Conservation (phyloP, 192 early-diverging fungal genomes). For the Podila minutissima region DNA sequence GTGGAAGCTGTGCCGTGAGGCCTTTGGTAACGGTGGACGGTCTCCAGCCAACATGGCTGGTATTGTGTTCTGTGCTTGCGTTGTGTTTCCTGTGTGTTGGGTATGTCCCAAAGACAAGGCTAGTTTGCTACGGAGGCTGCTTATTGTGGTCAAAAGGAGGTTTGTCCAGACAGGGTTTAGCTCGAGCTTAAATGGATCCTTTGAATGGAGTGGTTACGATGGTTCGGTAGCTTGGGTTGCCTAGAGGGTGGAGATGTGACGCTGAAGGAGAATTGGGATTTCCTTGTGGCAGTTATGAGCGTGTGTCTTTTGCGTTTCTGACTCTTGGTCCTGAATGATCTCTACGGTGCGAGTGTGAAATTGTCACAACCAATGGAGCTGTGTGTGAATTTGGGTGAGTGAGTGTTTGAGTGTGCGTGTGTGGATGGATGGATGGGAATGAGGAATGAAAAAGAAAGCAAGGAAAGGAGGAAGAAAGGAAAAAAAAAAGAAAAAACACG, state of each 20-base stretch:
- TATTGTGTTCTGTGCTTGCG: not conserved
- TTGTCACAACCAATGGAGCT: too few relatives aligned
- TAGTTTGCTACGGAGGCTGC: not conserved
- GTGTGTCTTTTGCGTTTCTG: too few relatives aligned
- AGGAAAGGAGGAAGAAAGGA: not conserved
- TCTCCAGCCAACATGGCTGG: constrained; percentile 24
- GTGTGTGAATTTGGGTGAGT: not conserved
- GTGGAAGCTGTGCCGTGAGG: constrained; percentile 25
- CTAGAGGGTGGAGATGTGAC: too few relatives aligned
- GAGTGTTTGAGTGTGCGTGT: not conserved
- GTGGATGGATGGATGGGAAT: constrained; percentile 2
- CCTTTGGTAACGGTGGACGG: constrained; percentile 8
- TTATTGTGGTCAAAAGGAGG: too few relatives aligned
- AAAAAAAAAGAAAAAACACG: not conserved
- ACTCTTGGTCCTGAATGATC: too few relatives aligned
- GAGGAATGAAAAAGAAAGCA: not conserved
- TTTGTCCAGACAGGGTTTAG: too few relatives aligned
- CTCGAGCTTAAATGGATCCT: not conserved
- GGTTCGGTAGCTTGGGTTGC: too few relatives aligned
- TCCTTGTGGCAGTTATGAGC: too few relatives aligned
- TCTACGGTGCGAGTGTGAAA: too few relatives aligned
- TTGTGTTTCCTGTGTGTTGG: not conserved
- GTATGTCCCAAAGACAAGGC: too few relatives aligned
- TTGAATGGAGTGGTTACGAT: not conserved
- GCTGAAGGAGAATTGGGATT: too few relatives aligned